These are phyloP conservation scores for Scheffersomyces ergatensis DNA, from an alignment of 805 yeast genomes.

Conservation along the genomic window DNA sequence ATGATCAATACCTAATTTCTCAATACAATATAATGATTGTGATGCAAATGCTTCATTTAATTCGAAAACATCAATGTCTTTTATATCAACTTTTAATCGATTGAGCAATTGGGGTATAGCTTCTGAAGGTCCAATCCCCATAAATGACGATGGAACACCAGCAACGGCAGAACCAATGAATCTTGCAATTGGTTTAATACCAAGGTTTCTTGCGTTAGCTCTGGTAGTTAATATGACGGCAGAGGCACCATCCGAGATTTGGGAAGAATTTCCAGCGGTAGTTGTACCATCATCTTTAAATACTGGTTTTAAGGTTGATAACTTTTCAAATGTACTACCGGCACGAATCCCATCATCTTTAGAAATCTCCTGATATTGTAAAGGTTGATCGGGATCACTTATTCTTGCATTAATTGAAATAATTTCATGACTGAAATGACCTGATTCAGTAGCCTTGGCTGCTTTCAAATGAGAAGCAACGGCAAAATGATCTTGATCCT, in stretches of 20 bases:
- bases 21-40: constrained; percentile 25
- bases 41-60: constrained; percentile 38
- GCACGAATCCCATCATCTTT: constrained; percentile 31
- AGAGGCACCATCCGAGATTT: constrained; percentile 36
- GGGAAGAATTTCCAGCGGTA: constrained; percentile 37
- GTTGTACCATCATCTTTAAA: constrained; percentile 27
- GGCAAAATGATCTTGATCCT: constrained; percentile 24
- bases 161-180: constrained; percentile 27
- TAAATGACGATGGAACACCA: constrained; percentile 32
- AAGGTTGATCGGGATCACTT: constrained; percentile 4
- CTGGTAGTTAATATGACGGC: constrained; percentile 32
- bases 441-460: constrained; percentile 17
- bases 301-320: constrained; percentile 28
- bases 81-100: constrained; percentile 19
- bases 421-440: constrained; percentile 20
- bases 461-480: constrained; percentile 22
- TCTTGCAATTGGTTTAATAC: constrained; percentile 27
- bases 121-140: constrained; percentile 36
- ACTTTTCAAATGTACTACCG: constrained; percentile 20
- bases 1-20: constrained; percentile 21
- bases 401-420: constrained; percentile 13
- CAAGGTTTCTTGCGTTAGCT: constrained; percentile 28
- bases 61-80: constrained; percentile 29
- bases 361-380: constrained; percentile 10
- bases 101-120: constrained; percentile 25